Base-by-base conservation (phyloP, 169 alveolate genomes). In the Plasmodium gallinaceum region DNA sequence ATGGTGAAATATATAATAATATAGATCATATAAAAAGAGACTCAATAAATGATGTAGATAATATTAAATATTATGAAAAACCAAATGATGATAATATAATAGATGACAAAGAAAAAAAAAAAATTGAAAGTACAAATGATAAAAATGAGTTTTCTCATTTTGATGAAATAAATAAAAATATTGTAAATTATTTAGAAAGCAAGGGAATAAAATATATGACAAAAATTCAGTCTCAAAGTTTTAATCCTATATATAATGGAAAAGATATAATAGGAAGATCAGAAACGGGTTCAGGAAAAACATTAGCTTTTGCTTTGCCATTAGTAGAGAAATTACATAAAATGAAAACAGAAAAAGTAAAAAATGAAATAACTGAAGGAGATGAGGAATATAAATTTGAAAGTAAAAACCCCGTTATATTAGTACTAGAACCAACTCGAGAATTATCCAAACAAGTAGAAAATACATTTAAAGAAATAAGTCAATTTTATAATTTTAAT, bases 251-350 rank as follows among this genome's bases (percentile, higher is more conserved):
- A 32, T 88, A 94, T 18, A 76, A 95, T n/a, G 99, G 99, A 22
- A 94, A 97, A 45, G 99, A 98, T 86, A 95, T 97, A 88, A 96
- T 98, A 32, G 99, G 99, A 43, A 96, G 97, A 14, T 91, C 96
- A 6, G 95, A 94, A 73, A 97, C 99, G 10, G 98, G 98, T 0
- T 91, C 97, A 20, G 99, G 99, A 39, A 97, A 97, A 92, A 96
- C 98, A 6, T 71, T 97, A 69, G 94, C 98, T 16, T 97, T 96
- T 93, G 92, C 97, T 52, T 88, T 96, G 39, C 99, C 99, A 8
- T 74, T 97, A n/a, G 78, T 97, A 32, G 89, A 78, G 24, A 78
- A 65, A 39, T 78, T 78, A 22, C 43, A 78, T 43, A 64, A 78
- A 65, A 16, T 58, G 5, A 78, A 78, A 64, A 65, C 20, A 24